phyloP scores from a whole-genome alignment of 2,329 filamentous ascomycete species.

The Alternaria metachromatica region DNA sequence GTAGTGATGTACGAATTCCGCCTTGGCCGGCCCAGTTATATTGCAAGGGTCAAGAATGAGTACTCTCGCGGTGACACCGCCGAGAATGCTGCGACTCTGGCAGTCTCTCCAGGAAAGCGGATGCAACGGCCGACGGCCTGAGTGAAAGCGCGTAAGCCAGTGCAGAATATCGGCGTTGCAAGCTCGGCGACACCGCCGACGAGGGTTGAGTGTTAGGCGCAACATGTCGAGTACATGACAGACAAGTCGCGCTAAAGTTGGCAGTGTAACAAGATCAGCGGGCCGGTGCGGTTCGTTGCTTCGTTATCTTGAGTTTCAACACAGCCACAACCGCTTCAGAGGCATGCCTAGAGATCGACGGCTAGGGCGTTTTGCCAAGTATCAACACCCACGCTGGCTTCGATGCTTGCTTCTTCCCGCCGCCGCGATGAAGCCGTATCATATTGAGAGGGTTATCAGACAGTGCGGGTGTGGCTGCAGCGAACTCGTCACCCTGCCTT shows the following conservation, averaged over 20 bases:
- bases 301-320: conserved; percentile 33
- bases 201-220: conserved; percentile 4
- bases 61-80: conserved; percentile 29
- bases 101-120: conserved; percentile 18
- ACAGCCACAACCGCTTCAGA: conserved; percentile 35
- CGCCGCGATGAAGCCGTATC: conserved; percentile 3
- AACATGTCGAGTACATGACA: conserved; percentile 1
- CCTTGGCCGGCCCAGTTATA: conserved; percentile 31
- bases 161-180: background rate
- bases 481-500: conserved; percentile 1
- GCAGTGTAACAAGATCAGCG: conserved; percentile 18
- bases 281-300: conserved; percentile 18
- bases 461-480: conserved; percentile 2
- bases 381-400: conserved; percentile 8
- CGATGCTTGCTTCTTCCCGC: conserved; percentile 12
- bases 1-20: conserved; percentile 28
- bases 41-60: conserved; percentile 23
- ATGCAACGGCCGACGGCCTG: conserved; percentile 7
- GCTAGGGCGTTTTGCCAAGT: conserved; percentile 17
- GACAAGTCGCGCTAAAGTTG: conserved; percentile 13
- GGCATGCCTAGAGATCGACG: conserved; percentile 14
- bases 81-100: conserved; percentile 29
- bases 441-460: background rate
- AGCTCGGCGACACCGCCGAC: conserved; percentile 1
- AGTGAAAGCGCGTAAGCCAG: conserved; percentile 1